Evolutionary conservation across 257 asterid species (phyloP).

Genomic region (Solanum appendiculatum): DNA sequence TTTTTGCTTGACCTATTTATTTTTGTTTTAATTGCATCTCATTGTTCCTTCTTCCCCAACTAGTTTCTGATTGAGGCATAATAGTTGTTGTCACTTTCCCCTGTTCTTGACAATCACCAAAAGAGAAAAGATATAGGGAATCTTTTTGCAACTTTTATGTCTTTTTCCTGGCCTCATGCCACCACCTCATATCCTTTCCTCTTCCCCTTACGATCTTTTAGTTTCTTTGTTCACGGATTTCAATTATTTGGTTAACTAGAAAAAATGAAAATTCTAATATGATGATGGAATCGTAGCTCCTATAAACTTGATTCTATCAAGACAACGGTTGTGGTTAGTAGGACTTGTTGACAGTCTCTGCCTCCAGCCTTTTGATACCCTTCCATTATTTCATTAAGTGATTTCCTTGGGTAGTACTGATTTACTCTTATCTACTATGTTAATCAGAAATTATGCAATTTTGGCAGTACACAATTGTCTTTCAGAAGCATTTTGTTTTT

Average conservation of each 20-base stretch:
- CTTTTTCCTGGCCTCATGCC: neutral
- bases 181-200: neutral
- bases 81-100: neutral
- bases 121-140: neutral
- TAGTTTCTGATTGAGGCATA: neutral
- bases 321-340: neutral
- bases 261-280: neutral
- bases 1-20: neutral
- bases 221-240: neutral
- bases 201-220: neutral
- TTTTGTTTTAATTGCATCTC: neutral
- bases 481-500: neutral
- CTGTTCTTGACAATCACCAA: neutral
- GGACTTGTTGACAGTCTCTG: neutral
- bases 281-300: neutral
- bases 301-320: neutral
- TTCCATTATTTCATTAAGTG: neutral
- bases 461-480: neutral
- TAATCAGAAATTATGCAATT: neutral
- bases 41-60: neutral
- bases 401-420: neutral
- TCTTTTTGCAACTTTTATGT: neutral
- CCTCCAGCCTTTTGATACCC: neutral
- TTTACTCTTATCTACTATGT: neutral
- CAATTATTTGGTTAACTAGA: neutral